Evolutionary conservation across 768 basidiomycete genomes (phyloP), one percentile per base, ranked within the genome.

Genomic region (Leccinum disarticulatum): DNA sequence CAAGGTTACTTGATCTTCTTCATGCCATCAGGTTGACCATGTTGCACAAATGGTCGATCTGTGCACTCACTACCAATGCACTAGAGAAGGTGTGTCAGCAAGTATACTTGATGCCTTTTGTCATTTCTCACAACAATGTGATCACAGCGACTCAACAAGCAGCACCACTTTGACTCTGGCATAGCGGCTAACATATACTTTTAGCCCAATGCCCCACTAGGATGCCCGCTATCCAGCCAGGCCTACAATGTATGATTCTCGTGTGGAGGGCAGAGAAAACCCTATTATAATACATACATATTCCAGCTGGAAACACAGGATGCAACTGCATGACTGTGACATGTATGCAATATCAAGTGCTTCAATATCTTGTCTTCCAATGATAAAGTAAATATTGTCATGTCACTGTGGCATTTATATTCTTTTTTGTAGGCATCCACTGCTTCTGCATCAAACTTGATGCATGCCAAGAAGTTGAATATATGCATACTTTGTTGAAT

Each of bases 61-160:
- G 8, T 22, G 22, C 22, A 22, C 22, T 22, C 22, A 22, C 22
- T 22, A 22, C 22, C 11, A 56, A 58, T 13, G 31, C 52, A 17
- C 52, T 64, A 33, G 15, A 50, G 28, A 49, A 15, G 10, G 54
- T 64, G 1, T 28, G 15, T 19, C 27, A 55, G 14, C n/a, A n/a
- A 14, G 54, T 77, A 15, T 52, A 72, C 4, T 14, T 4, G 4
- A 27, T 27, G 27, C 52, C 58, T 3, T 59, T 59, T 27, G 47
- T 59, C 47, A 30, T 59, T 48, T 38, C 28, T 0, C 52, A 56
- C 35, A 33, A 49, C 33, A 56, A 56, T 27, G 15, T 49, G 4
- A 56, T 72, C 77, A 0, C 79, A 80, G 50, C 62, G 73, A 0
- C 30, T 79, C 2, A 67, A 78, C 55, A 78, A 79, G 27, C 67